Percentiles rank a stretch among this genome's conserved stretches.
These are phyloP conservation scores for Kregervanrija fluxuum DNA, from an alignment of 805 yeast species.

Conservation along the genomic window DNA sequence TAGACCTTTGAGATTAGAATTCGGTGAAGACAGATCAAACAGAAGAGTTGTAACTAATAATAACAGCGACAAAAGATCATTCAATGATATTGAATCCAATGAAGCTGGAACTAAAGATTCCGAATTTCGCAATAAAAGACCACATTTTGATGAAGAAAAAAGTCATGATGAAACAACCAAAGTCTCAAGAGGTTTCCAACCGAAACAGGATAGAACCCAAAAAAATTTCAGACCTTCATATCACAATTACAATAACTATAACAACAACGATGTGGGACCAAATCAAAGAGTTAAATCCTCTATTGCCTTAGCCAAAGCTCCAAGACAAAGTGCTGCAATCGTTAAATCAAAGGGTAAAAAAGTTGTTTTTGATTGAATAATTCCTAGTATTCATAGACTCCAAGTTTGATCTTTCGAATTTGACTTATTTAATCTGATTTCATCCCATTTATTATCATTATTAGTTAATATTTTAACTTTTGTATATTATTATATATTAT, in stretches of 20 bases:
- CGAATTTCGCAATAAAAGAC: neutral
- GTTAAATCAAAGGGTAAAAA: conserved; percentile 90
- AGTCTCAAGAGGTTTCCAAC: conserved; percentile 18
- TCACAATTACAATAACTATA: neutral
- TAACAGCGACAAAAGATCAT: conserved; percentile 9
- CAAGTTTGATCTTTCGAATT: neutral
- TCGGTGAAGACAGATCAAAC: conserved; percentile 84
- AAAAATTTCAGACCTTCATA: conserved; percentile 2
- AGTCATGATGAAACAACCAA: neutral
- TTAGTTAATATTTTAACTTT: neutral
- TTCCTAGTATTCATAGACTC: neutral
- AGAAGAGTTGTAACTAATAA: conserved; percentile 19
- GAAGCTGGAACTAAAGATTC: neutral
- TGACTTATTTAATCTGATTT: neutral
- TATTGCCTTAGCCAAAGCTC: conserved; percentile 81
- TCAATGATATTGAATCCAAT: neutral
- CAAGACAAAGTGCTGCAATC: conserved; percentile 82
- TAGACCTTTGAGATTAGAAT: conserved; percentile 78
- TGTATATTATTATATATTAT: too few relatives aligned
- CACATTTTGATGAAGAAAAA: conserved; percentile 1
- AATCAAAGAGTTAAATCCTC: conserved; percentile 64
- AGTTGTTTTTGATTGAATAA: conserved; percentile 46
- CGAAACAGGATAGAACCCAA: conserved; percentile 18
- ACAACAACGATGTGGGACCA: conserved; percentile 11
- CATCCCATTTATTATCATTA: neutral